Evolutionary conservation across 1,284 basidiomycete genomes (phyloP), one percentile per base, ranked within the genome.

Genomic region (Vanrija sp.): DNA sequence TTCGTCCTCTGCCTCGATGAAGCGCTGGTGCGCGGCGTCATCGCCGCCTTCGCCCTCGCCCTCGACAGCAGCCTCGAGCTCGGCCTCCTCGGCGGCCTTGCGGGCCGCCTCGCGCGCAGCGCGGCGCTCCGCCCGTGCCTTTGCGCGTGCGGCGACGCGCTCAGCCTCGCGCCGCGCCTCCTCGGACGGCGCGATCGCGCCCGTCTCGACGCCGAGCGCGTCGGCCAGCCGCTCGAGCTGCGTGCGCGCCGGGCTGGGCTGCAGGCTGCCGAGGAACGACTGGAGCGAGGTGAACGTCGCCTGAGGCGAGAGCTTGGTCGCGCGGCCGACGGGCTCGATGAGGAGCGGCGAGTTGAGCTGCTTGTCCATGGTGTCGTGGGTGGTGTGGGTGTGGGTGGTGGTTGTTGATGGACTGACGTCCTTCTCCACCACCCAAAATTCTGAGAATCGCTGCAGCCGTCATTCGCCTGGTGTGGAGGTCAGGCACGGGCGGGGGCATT

Each of bases 211-310:
- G 12, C 75, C 75, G 15, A 77, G 60, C 3, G 74, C 71, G 56
- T 77, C 75, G 16, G 67, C 63, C 25, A 77, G 63, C 15, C 75
- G 62, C 54, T 75, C 73, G 21, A 77, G 65, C 53, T 77, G 75
- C 3, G 73, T 75, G 19, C 68, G 67, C 14, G 65, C 57, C 6
- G 72, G 65, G 9, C 65, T 65, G 14, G 64, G 38, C 0, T 59
- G 57, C 25, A 71, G 63, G 14, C 58, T 43, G 14, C 52, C 47
- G 34, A 73, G 63, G 50, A 73, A 74, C 26, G 51, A 40, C 10
- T 61, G 48, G n/a, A 75, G 62, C 38, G 69, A 66, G 21, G 58
- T 46, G 54, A 66, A 74, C 1, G 71, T 65, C 34, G 65, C 49
- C 23, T 46, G 50, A 16, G 67, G 23, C 6, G 64, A 57, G 39